A percentile compares a stretch with the other conserved stretches of the same genome.
phyloP scores from a whole-genome alignment of 1,284 basidiomycete species.

The Boletus hoseneyae region DNA sequence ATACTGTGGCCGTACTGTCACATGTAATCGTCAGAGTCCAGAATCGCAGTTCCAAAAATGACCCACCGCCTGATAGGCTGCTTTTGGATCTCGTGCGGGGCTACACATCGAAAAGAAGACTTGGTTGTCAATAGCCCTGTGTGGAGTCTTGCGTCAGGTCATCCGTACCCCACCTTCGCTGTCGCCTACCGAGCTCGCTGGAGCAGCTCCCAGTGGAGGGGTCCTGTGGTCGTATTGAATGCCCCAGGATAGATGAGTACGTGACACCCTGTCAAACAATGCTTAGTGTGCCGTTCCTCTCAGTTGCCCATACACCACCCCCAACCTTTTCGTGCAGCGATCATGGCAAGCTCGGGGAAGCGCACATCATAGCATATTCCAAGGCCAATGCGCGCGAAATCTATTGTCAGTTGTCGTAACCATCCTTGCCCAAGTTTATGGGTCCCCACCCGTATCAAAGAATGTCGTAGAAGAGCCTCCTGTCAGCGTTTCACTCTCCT shows the following conservation, averaged over 20 bases:
- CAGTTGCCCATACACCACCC: neutral
- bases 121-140: slow-evolving; percentile 93
- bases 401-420: slow-evolving; percentile 38
- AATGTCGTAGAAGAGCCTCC: slow-evolving; percentile 76
- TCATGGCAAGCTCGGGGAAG: slow-evolving; percentile 94
- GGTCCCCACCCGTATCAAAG: slow-evolving; percentile 79
- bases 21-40: neutral
- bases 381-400: slow-evolving; percentile 85
- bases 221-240: slow-evolving; percentile 92
- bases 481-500: slow-evolving; percentile 94
- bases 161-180: slow-evolving; percentile 13
- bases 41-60: neutral
- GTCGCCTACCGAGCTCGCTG: slow-evolving; percentile 72
- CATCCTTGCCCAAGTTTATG: neutral
- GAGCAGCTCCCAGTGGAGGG: slow-evolving; percentile 94
- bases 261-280: slow-evolving; percentile 64
- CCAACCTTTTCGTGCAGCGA: slow-evolving; percentile 81
- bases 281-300: neutral
- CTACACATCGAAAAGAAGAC: slow-evolving; percentile 95
- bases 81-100: slow-evolving; percentile 82
- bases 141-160: slow-evolving; percentile 12
- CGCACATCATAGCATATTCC: slow-evolving; percentile 92
- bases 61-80: slow-evolving; percentile 83
- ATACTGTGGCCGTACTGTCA: slow-evolving; percentile 87
- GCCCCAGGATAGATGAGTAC: slow-evolving; percentile 90